Percentiles rank a stretch among this genome's conserved stretches.
Conservation (phyloP, 179 eudicot species). For the Monotropa hypopitys region DNA sequence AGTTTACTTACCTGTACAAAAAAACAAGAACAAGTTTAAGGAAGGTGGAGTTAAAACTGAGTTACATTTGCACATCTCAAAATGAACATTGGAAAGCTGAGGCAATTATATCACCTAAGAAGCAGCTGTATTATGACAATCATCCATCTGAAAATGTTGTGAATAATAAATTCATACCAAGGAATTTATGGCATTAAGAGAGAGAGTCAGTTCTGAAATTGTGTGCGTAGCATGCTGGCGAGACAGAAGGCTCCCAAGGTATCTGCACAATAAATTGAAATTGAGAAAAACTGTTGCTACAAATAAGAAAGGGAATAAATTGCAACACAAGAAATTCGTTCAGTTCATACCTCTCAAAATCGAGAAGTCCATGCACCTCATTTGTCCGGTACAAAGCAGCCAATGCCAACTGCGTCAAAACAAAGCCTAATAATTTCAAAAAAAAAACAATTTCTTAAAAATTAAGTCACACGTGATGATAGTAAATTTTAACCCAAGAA, state of each 20-base stretch:
- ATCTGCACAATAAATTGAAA: constrained; percentile 30
- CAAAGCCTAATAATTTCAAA: not conserved
- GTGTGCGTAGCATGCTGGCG: constrained; percentile 49
- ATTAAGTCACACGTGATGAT: not conserved
- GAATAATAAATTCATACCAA: constrained; percentile 33
- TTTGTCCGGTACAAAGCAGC: constrained; percentile 68
- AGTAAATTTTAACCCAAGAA: not conserved
- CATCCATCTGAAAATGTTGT: not conserved
- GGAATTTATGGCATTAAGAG: constrained; percentile 48
- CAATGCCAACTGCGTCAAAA: constrained; percentile 66
- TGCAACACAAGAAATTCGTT: not conserved
- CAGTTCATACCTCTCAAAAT: constrained; percentile 49
- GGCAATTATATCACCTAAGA: not conserved
- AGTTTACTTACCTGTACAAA: constrained; percentile 44
- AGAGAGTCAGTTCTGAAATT: constrained; percentile 39
- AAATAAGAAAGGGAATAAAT: not conserved
- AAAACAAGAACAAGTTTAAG: not conserved
- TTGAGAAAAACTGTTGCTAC: not conserved
- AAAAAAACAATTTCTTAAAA: not conserved
- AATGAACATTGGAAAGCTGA: not conserved
- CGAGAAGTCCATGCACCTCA: constrained; percentile 42
- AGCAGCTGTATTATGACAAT: too few relatives aligned
- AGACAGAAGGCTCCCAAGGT: constrained; percentile 50
- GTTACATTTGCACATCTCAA: not conserved
- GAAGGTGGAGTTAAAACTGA: not conserved